Evolutionary conservation across 202 grass and related monocot genomes (phyloP), one percentile per base, ranked within the genome.

Genomic region (Brachypodium distachyon): DNA sequence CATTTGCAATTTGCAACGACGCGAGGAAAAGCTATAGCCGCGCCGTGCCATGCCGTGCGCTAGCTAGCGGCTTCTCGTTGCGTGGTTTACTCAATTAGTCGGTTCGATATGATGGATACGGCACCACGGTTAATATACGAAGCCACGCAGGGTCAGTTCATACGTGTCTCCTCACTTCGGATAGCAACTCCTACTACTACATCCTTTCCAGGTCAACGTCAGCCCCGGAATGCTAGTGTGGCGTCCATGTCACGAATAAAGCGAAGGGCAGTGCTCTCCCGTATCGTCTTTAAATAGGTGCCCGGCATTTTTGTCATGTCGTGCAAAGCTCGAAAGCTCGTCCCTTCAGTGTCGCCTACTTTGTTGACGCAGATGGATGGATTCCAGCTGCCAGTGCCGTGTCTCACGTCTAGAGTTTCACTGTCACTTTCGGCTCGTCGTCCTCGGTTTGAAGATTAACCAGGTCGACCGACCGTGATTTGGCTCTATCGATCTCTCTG

Each of bases 201-300:
- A 33, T 60, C 16, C 57, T 34, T 58, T 49, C 18, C 56, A 18
- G 29, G 57, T 34, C 57, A 60, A 60, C 10, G 49, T 12, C 16
- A 33, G 29, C 0, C 25, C 33, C 42, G 18, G 12, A 5, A 49
- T 1, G 51, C 43, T 13, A 46, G 27, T 36, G 36, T 18, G 1
- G 8, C 66, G 48, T 82, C 78, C 47, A n/a, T 70, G 40, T 82
- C 78, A 26, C 64, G 0, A 8, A 23, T 68, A 42, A 67, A 79
- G 16, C 59, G 57, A 77, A 40, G 26, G 9, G 41, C 39, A 31
- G 49, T 12, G 31, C 58, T 67, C 58, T 67, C 48, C 44, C 18
- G 10, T 44, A 56, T 38, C 34, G 12, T 18, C n/a, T 42, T 36
- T 12, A 29, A n/a, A 37, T 36, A 61, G 33, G 11, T 5, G 18